Base-by-base conservation (phyloP, 495 filamentous ascomycete species). In the Oidiodendron maius region DNA sequence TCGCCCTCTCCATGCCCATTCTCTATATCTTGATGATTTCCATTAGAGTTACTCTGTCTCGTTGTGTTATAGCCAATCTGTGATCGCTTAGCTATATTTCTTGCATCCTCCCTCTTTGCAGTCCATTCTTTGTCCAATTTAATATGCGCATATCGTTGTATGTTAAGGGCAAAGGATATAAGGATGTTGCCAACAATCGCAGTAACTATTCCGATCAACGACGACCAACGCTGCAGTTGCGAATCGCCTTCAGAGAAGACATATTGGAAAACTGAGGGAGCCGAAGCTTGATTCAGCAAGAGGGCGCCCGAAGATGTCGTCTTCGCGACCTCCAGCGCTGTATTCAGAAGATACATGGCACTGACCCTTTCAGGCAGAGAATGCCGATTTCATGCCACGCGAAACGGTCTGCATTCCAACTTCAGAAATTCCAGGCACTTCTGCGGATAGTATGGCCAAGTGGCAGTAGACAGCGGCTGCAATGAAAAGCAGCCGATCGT, bases 111-210 rank as follows among this genome's bases (percentile, higher is more conserved):
- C 26, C 64, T 62, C 17, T 79, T 70, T 20, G 71, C 72, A 25
- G 80, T 78, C 43, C 72, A 77, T 40, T 64, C 62, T 25, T 69
- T 60, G 42, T 76, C 68, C 42, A 97, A 75, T 30, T 85, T 77
- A 46, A 93, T 87, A 61, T 98, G 93, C 15, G 91, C 90, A 62
- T 96, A 96, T 44, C 94, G 87, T 64, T 97, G 93, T 39, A 93
- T 88, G 55, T 98, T 98, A 48, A 98, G 85, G 12, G 93, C 93
- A 45, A 97, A 75, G 3, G 91, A 94, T 30, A 98, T 97, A 45
- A 98, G 71, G 26, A 96, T 73, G 62, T 96, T 97, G 26, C 93
- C 93, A 40, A 78, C 71, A 61, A 98, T 89, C 32, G 93, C 91
- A 1, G 91, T 91, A 39, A 90, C 64, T 58, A 98, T 96, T 57